These are phyloP conservation scores for Anthracocystis setariae DNA, from an alignment of 1,284 basidiomycete species.

Conservation along the genomic window DNA sequence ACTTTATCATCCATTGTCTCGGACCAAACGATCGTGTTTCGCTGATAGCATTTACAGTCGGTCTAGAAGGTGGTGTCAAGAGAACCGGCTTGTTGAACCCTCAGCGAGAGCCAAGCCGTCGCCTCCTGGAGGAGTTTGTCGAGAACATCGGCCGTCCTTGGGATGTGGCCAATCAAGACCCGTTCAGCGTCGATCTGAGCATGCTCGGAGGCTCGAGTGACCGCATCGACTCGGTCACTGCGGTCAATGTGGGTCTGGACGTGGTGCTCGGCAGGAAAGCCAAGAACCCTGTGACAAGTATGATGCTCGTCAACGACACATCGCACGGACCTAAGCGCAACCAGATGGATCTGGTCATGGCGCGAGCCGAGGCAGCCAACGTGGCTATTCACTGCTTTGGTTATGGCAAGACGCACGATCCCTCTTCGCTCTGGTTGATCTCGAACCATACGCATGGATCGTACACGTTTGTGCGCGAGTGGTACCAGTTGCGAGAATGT, in stretches of 20 bases:
- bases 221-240: constrained; percentile 59
- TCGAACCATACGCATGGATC: constrained; percentile 95
- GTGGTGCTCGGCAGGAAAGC: constrained; percentile 90
- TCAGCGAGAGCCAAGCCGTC: constrained; percentile 39
- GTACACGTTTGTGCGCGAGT: constrained; percentile 75
- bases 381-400: constrained; percentile 96
- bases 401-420: constrained; percentile 94
- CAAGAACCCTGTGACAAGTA: constrained; percentile 86
- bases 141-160: constrained; percentile 56
- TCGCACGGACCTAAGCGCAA: constrained; percentile 88
- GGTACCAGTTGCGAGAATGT: constrained; percentile 64
- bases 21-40: constrained; percentile 60
- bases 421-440: constrained; percentile 97
- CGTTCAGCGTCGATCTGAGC: constrained; percentile 56
- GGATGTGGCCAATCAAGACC: constrained; percentile 47
- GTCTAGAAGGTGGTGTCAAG: constrained; percentile 55
- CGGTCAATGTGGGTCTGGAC: constrained; percentile 73
- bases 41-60: constrained; percentile 56
- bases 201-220: constrained; percentile 56
- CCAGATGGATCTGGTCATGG: constrained; percentile 97
- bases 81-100: constrained; percentile 57
- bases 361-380: constrained; percentile 92
- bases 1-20: constrained; percentile 58
- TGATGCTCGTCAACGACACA: constrained; percentile 91
- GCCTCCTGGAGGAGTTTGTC: constrained; percentile 50